phyloP scores from a whole-genome alignment of 768 basidiomycete species.

The Russula foetens region DNA sequence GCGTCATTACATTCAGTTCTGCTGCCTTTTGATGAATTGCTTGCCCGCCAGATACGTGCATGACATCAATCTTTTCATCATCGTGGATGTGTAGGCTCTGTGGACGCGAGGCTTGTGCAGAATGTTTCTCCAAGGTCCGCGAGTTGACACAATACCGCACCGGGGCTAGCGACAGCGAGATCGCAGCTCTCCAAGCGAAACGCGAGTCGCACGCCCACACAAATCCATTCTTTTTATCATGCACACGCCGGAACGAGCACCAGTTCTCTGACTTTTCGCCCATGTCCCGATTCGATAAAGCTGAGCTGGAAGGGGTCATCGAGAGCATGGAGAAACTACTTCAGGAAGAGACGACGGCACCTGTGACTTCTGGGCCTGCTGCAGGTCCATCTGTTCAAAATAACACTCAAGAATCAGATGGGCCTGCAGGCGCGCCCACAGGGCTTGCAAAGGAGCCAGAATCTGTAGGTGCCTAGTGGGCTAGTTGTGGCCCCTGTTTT shows the following conservation, averaged over 20 bases:
- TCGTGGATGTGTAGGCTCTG: conserved; percentile 90
- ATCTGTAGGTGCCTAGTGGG: not conserved
- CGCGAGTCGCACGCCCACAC: conserved; percentile 54
- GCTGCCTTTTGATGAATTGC: conserved; percentile 8
- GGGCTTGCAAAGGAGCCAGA: not conserved
- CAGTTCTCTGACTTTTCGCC: conserved; percentile 61
- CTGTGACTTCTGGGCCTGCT: not conserved
- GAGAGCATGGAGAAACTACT: conserved; percentile 58
- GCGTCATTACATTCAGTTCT: conserved; percentile 23
- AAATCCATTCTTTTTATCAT: conserved; percentile 69
- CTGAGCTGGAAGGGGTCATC: conserved; percentile 59
- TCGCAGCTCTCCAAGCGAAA: conserved; percentile 40
- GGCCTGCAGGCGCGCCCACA: not conserved
- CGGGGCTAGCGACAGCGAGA: conserved; percentile 40
- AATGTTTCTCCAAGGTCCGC: conserved; percentile 67
- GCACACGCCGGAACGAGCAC: conserved; percentile 67
- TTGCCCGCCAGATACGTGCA: conserved; percentile 69
- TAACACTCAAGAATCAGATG: too few species aligned
- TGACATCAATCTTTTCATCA: conserved; percentile 85
- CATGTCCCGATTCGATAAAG: conserved; percentile 64
- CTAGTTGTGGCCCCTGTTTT: not conserved
- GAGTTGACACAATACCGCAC: conserved; percentile 50
- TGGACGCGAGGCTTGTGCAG: conserved; percentile 82
- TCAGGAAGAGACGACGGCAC: conserved; percentile 18
- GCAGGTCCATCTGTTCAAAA: not conserved